phyloP scores from a whole-genome alignment of 2,329 filamentous ascomycete genomes.

The Aspergillus nomiae region DNA sequence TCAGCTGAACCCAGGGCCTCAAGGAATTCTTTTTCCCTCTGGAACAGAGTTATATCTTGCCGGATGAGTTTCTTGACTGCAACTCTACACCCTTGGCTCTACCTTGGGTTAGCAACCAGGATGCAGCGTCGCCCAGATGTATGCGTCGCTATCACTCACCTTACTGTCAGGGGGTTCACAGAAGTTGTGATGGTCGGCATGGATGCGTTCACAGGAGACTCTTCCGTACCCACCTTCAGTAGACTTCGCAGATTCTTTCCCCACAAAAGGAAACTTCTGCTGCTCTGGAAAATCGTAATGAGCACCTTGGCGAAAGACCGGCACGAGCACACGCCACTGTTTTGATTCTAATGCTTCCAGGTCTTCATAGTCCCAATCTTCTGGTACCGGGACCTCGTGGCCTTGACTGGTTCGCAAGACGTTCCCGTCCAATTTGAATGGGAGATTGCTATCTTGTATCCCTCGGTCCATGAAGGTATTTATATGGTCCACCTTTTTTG shows the following conservation, averaged over 20 bases:
- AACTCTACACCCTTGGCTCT: constrained; percentile 1
- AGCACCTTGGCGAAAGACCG: background rate
- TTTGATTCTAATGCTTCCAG: constrained; percentile 4
- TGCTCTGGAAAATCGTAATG: constrained; percentile 8
- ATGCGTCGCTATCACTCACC: background rate
- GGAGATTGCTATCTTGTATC: constrained; percentile 7
- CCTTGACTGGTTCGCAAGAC: constrained; percentile 5
- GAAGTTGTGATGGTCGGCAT: constrained; percentile 14
- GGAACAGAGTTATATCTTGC: background rate
- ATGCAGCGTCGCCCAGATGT: background rate
- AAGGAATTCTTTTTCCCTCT: background rate
- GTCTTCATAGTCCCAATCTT: background rate
- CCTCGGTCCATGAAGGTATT: background rate
- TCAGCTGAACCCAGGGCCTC: background rate
- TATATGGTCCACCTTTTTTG: background rate
- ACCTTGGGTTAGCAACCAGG: background rate
- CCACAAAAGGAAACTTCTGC: constrained; percentile 10
- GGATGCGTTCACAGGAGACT: constrained; percentile 14
- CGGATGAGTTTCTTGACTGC: constrained; percentile 7
- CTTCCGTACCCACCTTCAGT: constrained; percentile 5
- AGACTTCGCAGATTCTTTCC: background rate
- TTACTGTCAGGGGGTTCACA: background rate
- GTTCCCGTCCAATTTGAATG: background rate
- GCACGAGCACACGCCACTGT: constrained; percentile 13
- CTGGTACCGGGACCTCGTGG: background rate